A percentile compares a stretch with the other conserved stretches of the same genome.
phyloP scores from a whole-genome alignment of 805 yeast genomes.

The Saturnispora kantuleensis region DNA sequence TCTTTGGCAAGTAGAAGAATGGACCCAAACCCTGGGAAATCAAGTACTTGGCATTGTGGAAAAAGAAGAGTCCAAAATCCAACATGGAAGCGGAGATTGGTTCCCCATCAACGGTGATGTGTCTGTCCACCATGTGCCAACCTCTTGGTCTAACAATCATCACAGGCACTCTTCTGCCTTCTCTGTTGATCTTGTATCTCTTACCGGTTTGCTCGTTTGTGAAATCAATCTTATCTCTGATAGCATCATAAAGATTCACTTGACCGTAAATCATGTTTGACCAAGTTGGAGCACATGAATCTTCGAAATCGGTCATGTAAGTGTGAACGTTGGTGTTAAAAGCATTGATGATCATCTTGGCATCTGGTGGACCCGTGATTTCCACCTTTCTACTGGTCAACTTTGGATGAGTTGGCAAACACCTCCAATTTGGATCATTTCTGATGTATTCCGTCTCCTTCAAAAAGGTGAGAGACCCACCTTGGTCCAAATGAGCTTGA shows the following conservation, averaged over 20 bases:
- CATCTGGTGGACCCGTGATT: conserved; percentile 79
- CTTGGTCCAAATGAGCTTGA: conserved; percentile 54
- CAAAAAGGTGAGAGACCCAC: conserved; percentile 51
- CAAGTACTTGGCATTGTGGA: conserved; percentile 58
- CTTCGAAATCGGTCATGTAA: conserved; percentile 82
- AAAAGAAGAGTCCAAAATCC: conserved; percentile 73
- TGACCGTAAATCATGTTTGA: conserved; percentile 70
- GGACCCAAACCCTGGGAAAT: conserved; percentile 65
- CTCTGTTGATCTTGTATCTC: conserved; percentile 31
- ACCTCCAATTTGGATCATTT: conserved; percentile 66
- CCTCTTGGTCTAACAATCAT: conserved; percentile 82
- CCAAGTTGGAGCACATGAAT: conserved; percentile 82
- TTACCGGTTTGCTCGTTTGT: conserved; percentile 30
- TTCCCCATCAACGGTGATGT: conserved; percentile 60
- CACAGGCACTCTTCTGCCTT: conserved; percentile 57
- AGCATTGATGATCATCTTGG: conserved; percentile 78
- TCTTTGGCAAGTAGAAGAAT: conserved; percentile 73
- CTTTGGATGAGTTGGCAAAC: conserved; percentile 64
- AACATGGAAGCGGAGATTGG: conserved; percentile 70
- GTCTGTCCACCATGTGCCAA: conserved; percentile 75
- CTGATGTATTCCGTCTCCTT: conserved; percentile 63
- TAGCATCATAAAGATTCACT: conserved; percentile 66
- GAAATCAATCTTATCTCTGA: conserved; percentile 56
- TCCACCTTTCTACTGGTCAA: conserved; percentile 67
- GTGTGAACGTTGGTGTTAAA: conserved; percentile 71